Conservation (phyloP, 148 eudicot genomes). For the Vaccinium darrowii region DNA sequence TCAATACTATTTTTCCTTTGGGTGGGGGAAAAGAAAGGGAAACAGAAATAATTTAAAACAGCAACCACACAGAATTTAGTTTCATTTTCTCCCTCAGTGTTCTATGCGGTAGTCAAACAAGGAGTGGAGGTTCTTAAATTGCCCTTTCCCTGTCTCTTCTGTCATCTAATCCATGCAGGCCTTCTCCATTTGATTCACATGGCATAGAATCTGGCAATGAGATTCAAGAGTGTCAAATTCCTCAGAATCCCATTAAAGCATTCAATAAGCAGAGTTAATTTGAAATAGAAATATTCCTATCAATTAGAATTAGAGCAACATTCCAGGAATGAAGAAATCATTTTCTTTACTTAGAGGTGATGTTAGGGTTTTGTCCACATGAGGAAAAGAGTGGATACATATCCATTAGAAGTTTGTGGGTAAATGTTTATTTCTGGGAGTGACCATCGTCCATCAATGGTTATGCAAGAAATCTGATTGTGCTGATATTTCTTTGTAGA, state of each 20-base stretch:
- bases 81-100: background rate
- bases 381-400: background rate
- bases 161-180: background rate
- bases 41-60: background rate
- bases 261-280: background rate
- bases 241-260: background rate
- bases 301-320: background rate
- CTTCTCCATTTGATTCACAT: background rate
- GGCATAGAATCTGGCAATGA: background rate
- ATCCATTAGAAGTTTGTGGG: background rate
- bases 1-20: background rate
- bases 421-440: background rate
- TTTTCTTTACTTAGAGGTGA: too few species aligned
- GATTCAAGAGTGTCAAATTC: background rate
- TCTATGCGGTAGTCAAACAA: background rate
- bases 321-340: background rate
- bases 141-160: background rate
- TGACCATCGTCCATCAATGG: background rate
- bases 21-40: background rate
- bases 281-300: background rate
- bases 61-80: background rate
- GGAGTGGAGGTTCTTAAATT: background rate
- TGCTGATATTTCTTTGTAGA: constrained; percentile 35
- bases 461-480: background rate
- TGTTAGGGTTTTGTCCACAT: background rate